phyloP scores from a whole-genome alignment of 495 filamentous ascomycete species.

The Penicillium mononematosum region DNA sequence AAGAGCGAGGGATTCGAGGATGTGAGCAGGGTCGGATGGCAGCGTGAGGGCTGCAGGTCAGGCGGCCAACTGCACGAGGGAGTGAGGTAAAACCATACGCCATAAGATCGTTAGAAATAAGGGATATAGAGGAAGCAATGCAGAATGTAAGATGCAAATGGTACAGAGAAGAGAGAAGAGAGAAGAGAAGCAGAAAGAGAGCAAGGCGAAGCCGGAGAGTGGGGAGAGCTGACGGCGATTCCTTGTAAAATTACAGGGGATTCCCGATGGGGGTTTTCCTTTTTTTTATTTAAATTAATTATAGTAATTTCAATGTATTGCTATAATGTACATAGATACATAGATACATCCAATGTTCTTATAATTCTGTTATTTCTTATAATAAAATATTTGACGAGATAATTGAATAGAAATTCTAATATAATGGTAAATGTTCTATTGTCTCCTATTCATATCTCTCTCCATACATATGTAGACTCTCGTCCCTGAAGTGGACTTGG shows the following conservation, averaged over 20 bases:
- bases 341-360: background rate
- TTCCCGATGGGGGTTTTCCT: background rate
- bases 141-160: conserved; percentile 5
- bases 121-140: background rate
- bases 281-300: conserved; percentile 4
- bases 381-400: no score
- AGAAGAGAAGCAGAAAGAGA: conserved; percentile 3
- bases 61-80: conserved; percentile 43
- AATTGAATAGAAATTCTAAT: no score
- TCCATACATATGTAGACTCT: no score
- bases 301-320: background rate
- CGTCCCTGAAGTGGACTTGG: background rate
- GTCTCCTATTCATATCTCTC: no score
- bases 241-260: conserved; percentile 17
- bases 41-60: conserved; percentile 49
- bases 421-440: no score
- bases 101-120: conserved; percentile 35
- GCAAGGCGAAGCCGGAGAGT: conserved; percentile 15
- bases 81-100: conserved; percentile 39
- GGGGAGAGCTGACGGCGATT: conserved; percentile 17
- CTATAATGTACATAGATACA: background rate
- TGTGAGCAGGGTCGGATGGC: conserved; percentile 38
- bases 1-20: conserved; percentile 19
- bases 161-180: background rate
- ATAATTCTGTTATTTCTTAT: no score